These are phyloP conservation scores for Agrocybe praecox DNA, from an alignment of 768 basidiomycete species.

Conservation along the genomic window DNA sequence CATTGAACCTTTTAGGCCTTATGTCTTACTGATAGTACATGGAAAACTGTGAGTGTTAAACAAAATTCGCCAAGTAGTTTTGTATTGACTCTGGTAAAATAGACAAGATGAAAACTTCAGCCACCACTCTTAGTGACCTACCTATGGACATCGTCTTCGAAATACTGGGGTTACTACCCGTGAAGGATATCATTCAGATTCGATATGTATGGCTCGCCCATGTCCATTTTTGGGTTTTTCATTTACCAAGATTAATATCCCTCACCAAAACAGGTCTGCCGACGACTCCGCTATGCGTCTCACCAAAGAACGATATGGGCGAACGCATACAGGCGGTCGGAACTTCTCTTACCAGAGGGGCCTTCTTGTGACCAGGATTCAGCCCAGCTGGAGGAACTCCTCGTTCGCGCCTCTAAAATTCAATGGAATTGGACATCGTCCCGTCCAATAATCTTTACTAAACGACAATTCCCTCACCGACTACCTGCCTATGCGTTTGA, in stretches of 20 bases:
- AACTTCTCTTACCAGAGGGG: constrained; percentile 19
- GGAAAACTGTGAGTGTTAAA: too few relatives aligned
- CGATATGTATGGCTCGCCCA: constrained; percentile 16
- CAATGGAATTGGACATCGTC: constrained; percentile 18
- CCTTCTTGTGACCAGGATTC: constrained; percentile 16
- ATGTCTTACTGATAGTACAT: too few relatives aligned
- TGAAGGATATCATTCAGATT: constrained; percentile 17
- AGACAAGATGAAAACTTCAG: not conserved
- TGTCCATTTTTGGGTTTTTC: not conserved
- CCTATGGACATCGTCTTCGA: constrained; percentile 23
- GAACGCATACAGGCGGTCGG: constrained; percentile 16
- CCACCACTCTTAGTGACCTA: constrained; percentile 8
- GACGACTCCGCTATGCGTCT: constrained; percentile 12
- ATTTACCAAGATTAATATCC: not conserved
- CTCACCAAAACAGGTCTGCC: constrained; percentile 17
- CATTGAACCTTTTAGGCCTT: too few relatives aligned
- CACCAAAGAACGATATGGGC: constrained; percentile 23
- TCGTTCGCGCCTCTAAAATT: constrained; percentile 20
- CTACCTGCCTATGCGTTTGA: constrained; percentile 24
- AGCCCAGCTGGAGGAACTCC: constrained; percentile 16
- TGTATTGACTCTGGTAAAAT: not conserved
- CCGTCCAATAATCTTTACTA: constrained; percentile 3
- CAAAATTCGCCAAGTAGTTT: too few relatives aligned
- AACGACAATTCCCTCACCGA: constrained; percentile 17
- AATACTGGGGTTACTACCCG: constrained; percentile 19